phyloP scores from a whole-genome alignment of 1,284 basidiomycete genomes.

The Cryptococcus floricola region DNA sequence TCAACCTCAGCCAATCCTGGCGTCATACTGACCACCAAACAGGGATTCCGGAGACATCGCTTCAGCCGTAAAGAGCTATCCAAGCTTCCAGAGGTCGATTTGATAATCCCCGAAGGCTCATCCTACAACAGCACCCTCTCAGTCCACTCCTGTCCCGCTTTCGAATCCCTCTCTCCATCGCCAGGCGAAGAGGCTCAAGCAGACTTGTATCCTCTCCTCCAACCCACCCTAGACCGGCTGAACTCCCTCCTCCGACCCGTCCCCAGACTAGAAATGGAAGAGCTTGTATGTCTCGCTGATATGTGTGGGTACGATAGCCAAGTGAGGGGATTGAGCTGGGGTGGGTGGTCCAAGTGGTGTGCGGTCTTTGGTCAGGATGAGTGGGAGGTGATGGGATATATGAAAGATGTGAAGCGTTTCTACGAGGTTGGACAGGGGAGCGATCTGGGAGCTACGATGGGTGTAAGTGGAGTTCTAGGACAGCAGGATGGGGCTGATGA shows the following conservation, averaged over 20 bases:
- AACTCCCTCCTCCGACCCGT: constrained; percentile 56
- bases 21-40: background rate
- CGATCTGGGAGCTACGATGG: constrained; percentile 54
- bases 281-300: constrained; percentile 62
- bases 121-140: constrained; percentile 70
- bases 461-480: constrained; percentile 4
- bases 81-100: constrained; percentile 22
- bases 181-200: constrained; percentile 54
- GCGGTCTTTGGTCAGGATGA: constrained; percentile 59
- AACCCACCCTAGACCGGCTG: constrained; percentile 52
- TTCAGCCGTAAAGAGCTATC: constrained; percentile 18
- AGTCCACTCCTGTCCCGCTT: constrained; percentile 63
- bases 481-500: background rate
- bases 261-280: constrained; percentile 58
- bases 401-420: constrained; percentile 69
- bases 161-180: constrained; percentile 42
- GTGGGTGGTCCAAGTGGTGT: constrained; percentile 64
- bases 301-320: constrained; percentile 73
- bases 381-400: constrained; percentile 65
- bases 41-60: constrained; percentile 24
- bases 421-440: constrained; percentile 59
- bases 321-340: constrained; percentile 47
- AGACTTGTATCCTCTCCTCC: constrained; percentile 58
- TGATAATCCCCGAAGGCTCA: constrained; percentile 34
- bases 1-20: background rate